Evolutionary conservation across 345 rosid genomes (phyloP).

Genomic region (Rubroshorea leprosula): DNA sequence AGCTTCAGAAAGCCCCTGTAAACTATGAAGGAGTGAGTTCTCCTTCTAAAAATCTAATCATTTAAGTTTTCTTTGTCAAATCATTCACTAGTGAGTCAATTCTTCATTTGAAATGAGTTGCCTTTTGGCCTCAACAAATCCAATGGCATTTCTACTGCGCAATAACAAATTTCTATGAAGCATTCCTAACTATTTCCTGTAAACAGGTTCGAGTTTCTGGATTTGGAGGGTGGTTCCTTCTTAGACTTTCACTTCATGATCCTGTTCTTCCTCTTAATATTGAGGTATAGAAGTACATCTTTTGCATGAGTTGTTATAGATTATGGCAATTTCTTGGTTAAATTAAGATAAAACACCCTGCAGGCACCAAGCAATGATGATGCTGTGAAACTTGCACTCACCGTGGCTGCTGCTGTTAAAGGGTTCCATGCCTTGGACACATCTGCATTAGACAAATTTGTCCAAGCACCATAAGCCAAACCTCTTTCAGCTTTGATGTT

Average conservation of each 20-base stretch:
- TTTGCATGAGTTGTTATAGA: constrained; percentile 2
- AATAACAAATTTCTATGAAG: not conserved
- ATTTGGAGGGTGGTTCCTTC: constrained; percentile 96
- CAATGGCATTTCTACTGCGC: no score
- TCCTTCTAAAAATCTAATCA: not conserved
- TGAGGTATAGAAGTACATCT: constrained; percentile 46
- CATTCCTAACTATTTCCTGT: not conserved
- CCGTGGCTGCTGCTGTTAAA: constrained; percentile 54
- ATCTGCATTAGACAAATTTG: constrained; percentile 62
- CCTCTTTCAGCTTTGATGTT: not conserved
- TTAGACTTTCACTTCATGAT: constrained; percentile 94
- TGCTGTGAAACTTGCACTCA: constrained; percentile 69
- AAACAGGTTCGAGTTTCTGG: constrained; percentile 85
- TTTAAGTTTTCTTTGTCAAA: not conserved
- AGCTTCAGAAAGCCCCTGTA: constrained; percentile 75
- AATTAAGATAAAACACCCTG: not conserved
- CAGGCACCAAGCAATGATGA: constrained; percentile 77
- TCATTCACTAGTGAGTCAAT: not conserved
- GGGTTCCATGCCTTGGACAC: constrained; percentile 81
- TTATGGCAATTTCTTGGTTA: not conserved
- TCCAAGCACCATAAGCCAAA: constrained; percentile 28
- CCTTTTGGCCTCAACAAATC: not conserved
- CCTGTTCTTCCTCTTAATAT: constrained; percentile 98
- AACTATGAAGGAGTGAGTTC: constrained; percentile 82
- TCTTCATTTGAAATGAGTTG: not conserved